Base-by-base conservation (phyloP, 2,329 filamentous ascomycete genomes). In the Ploettnerulaceae sp. region DNA sequence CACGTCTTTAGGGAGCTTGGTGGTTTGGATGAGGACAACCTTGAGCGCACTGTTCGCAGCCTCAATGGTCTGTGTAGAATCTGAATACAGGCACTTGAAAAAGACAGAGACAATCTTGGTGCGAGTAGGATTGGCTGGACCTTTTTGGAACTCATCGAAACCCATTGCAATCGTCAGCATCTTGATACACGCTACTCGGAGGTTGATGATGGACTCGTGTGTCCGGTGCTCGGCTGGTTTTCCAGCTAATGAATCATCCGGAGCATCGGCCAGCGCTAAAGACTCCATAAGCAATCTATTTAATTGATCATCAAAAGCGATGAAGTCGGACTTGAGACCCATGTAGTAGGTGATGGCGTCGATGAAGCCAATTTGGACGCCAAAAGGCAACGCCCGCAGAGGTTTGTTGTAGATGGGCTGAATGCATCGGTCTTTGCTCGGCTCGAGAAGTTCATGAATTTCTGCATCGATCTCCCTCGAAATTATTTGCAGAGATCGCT, bases 261-360 rank as follows among this genome's bases (percentile, higher is more conserved):
- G 90, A 0, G 93, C 91, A 69, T 99, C 93, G 18, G 93, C 90
- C 50, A 98, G 71, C 8, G 91, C 93, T 31, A 98, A 73, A 5
- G 91, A 94, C 68, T 99, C 93, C 78, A 94, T 86, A 49, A 98
- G 76, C 32, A 98, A 72, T 34, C 93, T 80, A 56, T 93, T 95
- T 20, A 97, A 75, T 53, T 90, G 82, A 39, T 97, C 91, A 56
- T 96, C 93, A 64, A 97, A 95, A 6, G 84, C 81, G 20, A 98
- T 81, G 60, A 96, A 91, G 55, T 93, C 86, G 38, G 84, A 82
- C 64, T 94, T 91, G 38, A 98, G 74, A 47, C 84, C 84, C 70
- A 99, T 79, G 62, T 94, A 94, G 66, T 94, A 98, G 0, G 89
- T 95, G 62, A 98, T 89, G 1, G 93, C 93, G 64, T 98, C 94